These are phyloP conservation scores for Wickerhamomyces xylosicus DNA, from an alignment of 805 yeast genomes.

Conservation along the genomic window DNA sequence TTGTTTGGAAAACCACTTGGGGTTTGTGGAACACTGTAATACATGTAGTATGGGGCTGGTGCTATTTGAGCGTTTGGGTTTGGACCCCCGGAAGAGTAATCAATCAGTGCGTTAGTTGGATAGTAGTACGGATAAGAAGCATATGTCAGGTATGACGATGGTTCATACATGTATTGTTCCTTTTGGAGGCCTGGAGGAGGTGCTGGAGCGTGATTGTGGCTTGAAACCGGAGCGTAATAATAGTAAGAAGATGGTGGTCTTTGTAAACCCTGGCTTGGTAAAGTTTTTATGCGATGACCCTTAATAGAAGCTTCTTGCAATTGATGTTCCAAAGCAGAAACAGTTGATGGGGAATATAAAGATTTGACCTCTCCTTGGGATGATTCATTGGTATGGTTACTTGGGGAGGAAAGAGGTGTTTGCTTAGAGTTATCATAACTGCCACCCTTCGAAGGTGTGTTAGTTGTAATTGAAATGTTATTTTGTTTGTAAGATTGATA, in stretches of 20 bases:
- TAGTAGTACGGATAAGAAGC: conserved; percentile 16
- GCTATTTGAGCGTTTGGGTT: conserved; percentile 9
- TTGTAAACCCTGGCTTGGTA: not conserved
- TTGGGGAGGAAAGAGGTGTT: conserved; percentile 19
- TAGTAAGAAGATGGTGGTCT: conserved; percentile 19
- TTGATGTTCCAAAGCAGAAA: conserved; percentile 14
- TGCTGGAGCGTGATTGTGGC: not conserved
- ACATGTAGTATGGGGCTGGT: conserved; percentile 23
- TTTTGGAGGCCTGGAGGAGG: conserved; percentile 14
- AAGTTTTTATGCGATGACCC: conserved; percentile 8
- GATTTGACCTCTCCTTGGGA: conserved; percentile 19
- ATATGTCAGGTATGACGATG: conserved; percentile 13
- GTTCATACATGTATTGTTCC: conserved; percentile 20
- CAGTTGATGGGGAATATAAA: conserved; percentile 15
- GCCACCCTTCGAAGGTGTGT: not conserved
- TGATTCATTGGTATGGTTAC: conserved; percentile 13
- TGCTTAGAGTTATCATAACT: conserved; percentile 3
- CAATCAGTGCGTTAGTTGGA: conserved; percentile 14
- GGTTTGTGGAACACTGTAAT: conserved; percentile 18
- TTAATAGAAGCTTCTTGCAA: conserved; percentile 8
- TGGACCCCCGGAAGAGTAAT: conserved; percentile 9
- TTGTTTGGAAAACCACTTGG: conserved; percentile 6
- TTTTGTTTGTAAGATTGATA: too few relatives aligned
- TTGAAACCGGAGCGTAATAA: conserved; percentile 15
- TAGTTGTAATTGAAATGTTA: not conserved